Evolutionary conservation across 208 protist genomes (phyloP), one percentile per base, ranked within the genome.

Genomic region (Phytomonas francai): DNA sequence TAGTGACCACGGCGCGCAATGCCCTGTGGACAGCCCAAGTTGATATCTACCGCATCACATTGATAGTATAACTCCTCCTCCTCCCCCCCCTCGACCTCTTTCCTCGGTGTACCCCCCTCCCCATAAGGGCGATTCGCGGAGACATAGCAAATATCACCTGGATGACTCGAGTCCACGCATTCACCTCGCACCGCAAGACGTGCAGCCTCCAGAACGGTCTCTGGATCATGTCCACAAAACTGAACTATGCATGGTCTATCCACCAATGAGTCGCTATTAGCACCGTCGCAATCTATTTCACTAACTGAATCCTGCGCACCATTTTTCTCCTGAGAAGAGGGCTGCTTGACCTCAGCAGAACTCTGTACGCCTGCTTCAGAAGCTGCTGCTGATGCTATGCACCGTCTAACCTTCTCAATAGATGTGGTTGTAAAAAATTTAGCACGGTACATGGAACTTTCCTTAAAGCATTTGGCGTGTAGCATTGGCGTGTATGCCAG

Each of bases 21-120:
- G 25, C 88, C 84, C 70, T 98, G 93, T 19, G 95, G 95, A 65
- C 95, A 98, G 65, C 92, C 94, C 12, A 97, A 74, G 64, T 97
- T 97, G 33, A 97, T 54, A 63, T 97, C 93, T 28, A 97, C 80
- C 1, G 90, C 93, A 70, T 94, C 91, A 64, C 89, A 95, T 60
- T 83, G 68, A 59, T 81, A 85, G 30, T 76, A 58, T 69, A 73
- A 6, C 25, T 36, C 29, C 67, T 54, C 71, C 54, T 7, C 59
- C 59, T 39, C 71, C 16, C 27, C 54, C 16, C 27, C 54, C 16
- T 11, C 7, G 28, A 25, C 2, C 58, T 22, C 58, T 58, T 19
- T 3, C 19, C 25, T 39, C 49, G 29, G 8, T n/a, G 28, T 29
- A 25, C 16, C 22, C 5, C 16, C 22, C 5, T 28, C 56, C 12